Conservation (phyloP, 352 stramenopile species). For the Phytophthora quininea region DNA sequence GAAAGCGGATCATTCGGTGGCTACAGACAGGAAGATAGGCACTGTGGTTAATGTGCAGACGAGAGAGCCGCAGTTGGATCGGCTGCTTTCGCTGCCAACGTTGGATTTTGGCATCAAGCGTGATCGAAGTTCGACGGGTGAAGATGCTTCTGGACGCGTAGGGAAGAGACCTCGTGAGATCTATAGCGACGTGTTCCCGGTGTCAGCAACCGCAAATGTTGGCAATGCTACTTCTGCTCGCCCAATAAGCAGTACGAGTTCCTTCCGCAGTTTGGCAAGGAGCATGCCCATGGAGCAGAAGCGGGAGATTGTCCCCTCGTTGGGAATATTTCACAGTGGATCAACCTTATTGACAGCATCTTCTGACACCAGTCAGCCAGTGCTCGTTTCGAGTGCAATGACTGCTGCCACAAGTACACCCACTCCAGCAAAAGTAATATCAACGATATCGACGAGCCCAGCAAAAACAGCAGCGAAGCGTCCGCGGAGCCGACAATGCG, state of each 20-base stretch:
- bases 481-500: conserved; percentile 66
- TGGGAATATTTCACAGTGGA: conserved; percentile 26
- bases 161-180: conserved; percentile 22
- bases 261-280: conserved; percentile 42
- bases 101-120: conserved; percentile 45
- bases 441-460: neutral
- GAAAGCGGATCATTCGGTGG: conserved; percentile 42
- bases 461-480: conserved; percentile 33
- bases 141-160: conserved; percentile 8
- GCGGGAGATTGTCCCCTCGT: conserved; percentile 25
- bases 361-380: conserved; percentile 2
- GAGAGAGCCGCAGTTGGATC: conserved; percentile 53
- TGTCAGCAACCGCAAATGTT: conserved; percentile 12
- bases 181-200: conserved; percentile 20
- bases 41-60: neutral
- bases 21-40: conserved; percentile 19
- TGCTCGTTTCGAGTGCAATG: conserved; percentile 1
- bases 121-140: conserved; percentile 19
- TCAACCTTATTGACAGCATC: conserved; percentile 11
- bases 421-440: conserved; percentile 13
- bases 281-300: conserved; percentile 53
- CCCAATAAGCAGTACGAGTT: conserved; percentile 16
- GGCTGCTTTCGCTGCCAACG: conserved; percentile 30
- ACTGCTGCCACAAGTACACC: conserved; percentile 5
- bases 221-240: neutral